Evolutionary conservation across 768 basidiomycete genomes (phyloP), one percentile per base, ranked within the genome.

Genomic region (Mrakia hoshinonis): DNA sequence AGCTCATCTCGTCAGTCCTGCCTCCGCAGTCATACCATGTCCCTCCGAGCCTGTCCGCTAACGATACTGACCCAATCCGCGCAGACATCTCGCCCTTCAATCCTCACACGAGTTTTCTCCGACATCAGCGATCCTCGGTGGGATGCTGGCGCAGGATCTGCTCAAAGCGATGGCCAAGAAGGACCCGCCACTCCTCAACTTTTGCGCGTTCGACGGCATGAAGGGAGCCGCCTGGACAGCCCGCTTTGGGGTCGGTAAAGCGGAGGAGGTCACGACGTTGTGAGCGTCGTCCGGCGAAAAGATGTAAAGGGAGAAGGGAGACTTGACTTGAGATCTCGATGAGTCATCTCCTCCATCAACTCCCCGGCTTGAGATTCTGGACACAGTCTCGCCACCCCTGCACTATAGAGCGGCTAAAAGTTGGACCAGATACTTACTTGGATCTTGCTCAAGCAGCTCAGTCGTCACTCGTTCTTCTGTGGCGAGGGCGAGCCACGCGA

Each of bases 81-180:
- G 69, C 22, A n/a, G 74, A 61, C 63, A 77, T 31, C 75, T 47
- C 47, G 77, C 65, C 74, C 76, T 69, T 75, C 77, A n/a, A 65
- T 74, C 39, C 29, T 71, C 12, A 49, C 75, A 18, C 52, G 67
- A 66, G 68, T 91, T 97, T 81, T 89, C 92, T 0, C 92, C 96
- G 0, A 87, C 92, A 1, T 91, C 92, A 78, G 96, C 96, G 0
- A 89, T 99, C 46, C 84, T 99, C 48, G 96, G 96, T 34, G 96
- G 96, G 29, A 85, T 98, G 81, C 82, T 98, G 18, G 94, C 88
- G 0, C 96, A 98, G 79, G 96, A 99, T 78, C 88, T 97, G 65
- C 82, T 99, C 49, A 93, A 96, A 78, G 87, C 91, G 0, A 83
- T 98, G 48, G 89, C 88, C 68, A 91, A 88, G 69, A 88, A 92